These are phyloP conservation scores for sunflower (Helianthus annuus) DNA, from an alignment of 129 eudicot genomes.

Conservation along the genomic window HanXRQr2.0-SUNRISE NC_035447.2:86409213-86409712, in stretches of 20 bases:
- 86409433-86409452: conserved; percentile 35
- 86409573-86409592: conserved; percentile 37
- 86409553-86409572: conserved; percentile 42
- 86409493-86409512: conserved; percentile 38
- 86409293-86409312: conserved; percentile 94
- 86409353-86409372: conserved; percentile 73
- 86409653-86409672: conserved; percentile 78
- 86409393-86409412: conserved; percentile 43
- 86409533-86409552: conserved; percentile 56
- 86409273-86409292: conserved; percentile 83
- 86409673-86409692: conserved; percentile 94
- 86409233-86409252: conserved; percentile 68
- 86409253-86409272: conserved; percentile 98
- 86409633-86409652: conserved; percentile 58
- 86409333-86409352: conserved; percentile 63
- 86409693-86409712: conserved; percentile 40
- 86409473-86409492: conserved; percentile 36
- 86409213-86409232: not conserved
- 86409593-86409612: conserved; percentile 66
- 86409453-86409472: conserved; percentile 41
- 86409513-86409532: conserved; percentile 47
- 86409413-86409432: conserved; percentile 26
- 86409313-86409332: conserved; percentile 88
- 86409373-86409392: conserved; percentile 48
- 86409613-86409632: conserved; percentile 47